Evolutionary conservation across 805 yeast genomes (phyloP), one percentile per base, ranked within the genome.

Genomic region (Ogataea kodamae): DNA sequence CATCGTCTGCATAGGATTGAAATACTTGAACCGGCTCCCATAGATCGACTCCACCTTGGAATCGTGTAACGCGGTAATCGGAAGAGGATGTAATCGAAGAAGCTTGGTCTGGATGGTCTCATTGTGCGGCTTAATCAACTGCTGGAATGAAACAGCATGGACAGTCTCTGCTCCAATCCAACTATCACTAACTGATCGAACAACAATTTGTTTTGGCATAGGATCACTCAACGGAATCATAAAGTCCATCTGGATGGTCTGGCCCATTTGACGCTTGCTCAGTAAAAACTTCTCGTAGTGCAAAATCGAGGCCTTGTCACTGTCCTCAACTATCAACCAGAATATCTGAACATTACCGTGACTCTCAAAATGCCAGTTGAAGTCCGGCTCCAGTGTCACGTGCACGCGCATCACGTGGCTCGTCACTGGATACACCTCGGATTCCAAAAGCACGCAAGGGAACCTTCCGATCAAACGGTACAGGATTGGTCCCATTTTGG

Each of bases 1-100:
- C 97, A 90, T 90, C 0, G 97, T 90, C 61, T 92, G 98, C 96
- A 92, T 89, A 4, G 98, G 97, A 55, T 92, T 92, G 70, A 92
- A 92, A 60, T 84, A 90, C 37, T 74, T 74, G 66, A 92, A 92
- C 46, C 70, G 76, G 5, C 57, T 39, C 4, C 68, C 62, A 55
- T 92, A 92, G 25, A 89, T 78, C 4, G 65, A 52, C 54, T 89
- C 95, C 27, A 86, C 59, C 10, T 68, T 64, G 1, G 70, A 61
- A 52, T 88, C 70, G 37, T 87, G 84, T 19, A 90, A 64, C 0
- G 97, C 97, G 0, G 81, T 60, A 0, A 80, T 65, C 0, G 97
- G 97, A 19, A 92, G 66, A 1, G 98, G 98, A 39, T 88, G 88
- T 30, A 92, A 58, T 35, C 81, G 71, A 43, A 89, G 64, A 22